Base-by-base conservation (phyloP, 257 asterid genomes). In the Rauvolfia tetraphylla region DNA sequence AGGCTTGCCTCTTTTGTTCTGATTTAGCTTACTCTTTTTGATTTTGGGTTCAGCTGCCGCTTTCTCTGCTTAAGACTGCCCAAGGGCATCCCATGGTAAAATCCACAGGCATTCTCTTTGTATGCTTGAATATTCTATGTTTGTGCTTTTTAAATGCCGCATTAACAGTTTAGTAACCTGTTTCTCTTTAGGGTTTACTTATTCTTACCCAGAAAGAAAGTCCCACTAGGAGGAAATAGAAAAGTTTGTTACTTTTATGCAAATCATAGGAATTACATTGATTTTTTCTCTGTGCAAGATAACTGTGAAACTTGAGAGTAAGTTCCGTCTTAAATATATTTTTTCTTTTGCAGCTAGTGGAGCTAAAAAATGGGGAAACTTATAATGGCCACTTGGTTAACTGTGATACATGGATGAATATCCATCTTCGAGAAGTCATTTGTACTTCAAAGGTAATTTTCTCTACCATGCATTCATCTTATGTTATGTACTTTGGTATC, bases 351-450 rank as follows among this genome's bases (percentile, higher is more conserved):
- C 88, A 94, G 98, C 83, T 94, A 80, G 97, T 94, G 85, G 97
- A 94, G 79, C 97, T 94, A 51, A 94, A 94, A 84, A 94, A 94
- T 81, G 98, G 98, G 73, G 98, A 94, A 83, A 94, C 98, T 11
- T 94, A 92, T 87, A 94, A 94, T 3, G 98, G 98, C 56, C 98
- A 94, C 86, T 79, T 94, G 87, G 98, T 93, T 66, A 92, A 94
- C 84, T 94, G 97, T 67, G 98, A 94, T 76, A 94, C 98, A 53
- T 94, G 98, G 98, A 94, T 94, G 98, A 94, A 94, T 84, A 94
- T 94, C 85, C 98, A 94, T 88, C 97, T 94, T 33, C 98, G 98
- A 51, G 98, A 94, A 88, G 98, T 94, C 82, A 94, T 94, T 75
- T 92, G 98, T 78, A 94, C 98, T 56, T 94, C 98, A 22, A 94